phyloP scores from a whole-genome alignment of 108 stramenopile species.

The Pseudonitzschia multiseries region DNA sequence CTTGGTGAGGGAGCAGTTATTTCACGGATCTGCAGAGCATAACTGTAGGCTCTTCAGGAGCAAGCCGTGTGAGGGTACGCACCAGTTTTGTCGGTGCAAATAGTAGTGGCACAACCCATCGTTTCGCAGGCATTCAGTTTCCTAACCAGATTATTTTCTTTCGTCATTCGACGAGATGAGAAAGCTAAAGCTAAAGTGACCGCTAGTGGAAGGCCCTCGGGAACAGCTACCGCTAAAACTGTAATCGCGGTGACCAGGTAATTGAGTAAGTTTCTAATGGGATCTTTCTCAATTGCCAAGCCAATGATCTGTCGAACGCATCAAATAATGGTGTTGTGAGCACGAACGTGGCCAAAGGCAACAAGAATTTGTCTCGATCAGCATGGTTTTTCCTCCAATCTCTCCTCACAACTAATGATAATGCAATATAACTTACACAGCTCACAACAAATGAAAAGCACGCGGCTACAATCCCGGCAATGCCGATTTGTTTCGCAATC shows the following conservation, averaged over 20 bases:
- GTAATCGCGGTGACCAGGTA: slow-evolving; percentile 80
- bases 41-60: neutral
- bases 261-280: slow-evolving; percentile 50
- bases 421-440: slow-evolving; percentile 27
- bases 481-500: slow-evolving; percentile 87
- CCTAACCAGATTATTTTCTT: slow-evolving; percentile 94
- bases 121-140: slow-evolving; percentile 98
- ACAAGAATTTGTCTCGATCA: neutral
- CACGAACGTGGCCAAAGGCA: neutral
- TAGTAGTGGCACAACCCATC: slow-evolving; percentile 99
- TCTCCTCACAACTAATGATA: neutral
- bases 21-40: too few species aligned
- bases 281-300: slow-evolving; percentile 48
- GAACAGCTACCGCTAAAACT: slow-evolving; percentile 96
- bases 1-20: neutral
- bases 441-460: slow-evolving; percentile 72
- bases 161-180: slow-evolving; percentile 91
- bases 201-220: slow-evolving; percentile 97
- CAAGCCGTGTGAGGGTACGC: slow-evolving; percentile 10
- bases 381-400: too few species aligned
- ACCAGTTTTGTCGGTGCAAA: slow-evolving; percentile 97
- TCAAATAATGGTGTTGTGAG: neutral
- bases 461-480: slow-evolving; percentile 75
- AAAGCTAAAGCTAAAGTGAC: slow-evolving; percentile 94
- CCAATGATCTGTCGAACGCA: slow-evolving; percentile 50